These are phyloP conservation scores for Selaginella moellendorffii DNA, from an alignment of 75 land plant species.

Conservation along the genomic window DNA sequence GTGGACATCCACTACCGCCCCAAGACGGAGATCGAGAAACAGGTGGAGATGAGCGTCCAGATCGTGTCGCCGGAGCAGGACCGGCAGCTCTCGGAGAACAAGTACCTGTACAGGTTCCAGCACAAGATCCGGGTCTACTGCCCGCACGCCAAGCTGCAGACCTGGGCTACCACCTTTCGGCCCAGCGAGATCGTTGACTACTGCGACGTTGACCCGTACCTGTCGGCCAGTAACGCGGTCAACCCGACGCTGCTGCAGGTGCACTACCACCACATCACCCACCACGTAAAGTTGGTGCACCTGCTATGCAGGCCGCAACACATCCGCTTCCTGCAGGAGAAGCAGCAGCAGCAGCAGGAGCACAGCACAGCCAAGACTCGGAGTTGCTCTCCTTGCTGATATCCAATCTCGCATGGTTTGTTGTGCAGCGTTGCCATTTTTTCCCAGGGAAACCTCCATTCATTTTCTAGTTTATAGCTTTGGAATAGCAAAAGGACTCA, in stretches of 20 bases:
- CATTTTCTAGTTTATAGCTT: too few species aligned
- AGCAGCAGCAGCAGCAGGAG: too few species aligned
- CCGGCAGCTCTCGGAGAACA: neutral
- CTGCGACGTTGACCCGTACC: neutral
- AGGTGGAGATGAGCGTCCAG: neutral
- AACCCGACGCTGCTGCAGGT: neutral
- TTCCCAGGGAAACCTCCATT: too few species aligned
- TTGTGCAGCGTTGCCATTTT: too few species aligned
- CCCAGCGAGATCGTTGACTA: neutral
- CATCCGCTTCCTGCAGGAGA: too few species aligned
- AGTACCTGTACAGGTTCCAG: neutral
- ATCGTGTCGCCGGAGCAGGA: neutral
- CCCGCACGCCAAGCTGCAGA: neutral
- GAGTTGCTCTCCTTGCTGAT: too few species aligned
- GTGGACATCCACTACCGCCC: neutral
- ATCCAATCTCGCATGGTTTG: too few species aligned
- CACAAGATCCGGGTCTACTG: neutral
- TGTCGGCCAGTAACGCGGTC: neutral
- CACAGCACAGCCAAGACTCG: too few species aligned
- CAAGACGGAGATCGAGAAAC: neutral
- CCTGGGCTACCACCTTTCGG: neutral
- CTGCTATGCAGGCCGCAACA: neutral
- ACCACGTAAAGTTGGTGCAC: neutral
- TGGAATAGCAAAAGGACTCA: too few species aligned
- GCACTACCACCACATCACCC: neutral